Conservation (phyloP, 2,329 filamentous ascomycete species). For the Colletotrichum sp. region DNA sequence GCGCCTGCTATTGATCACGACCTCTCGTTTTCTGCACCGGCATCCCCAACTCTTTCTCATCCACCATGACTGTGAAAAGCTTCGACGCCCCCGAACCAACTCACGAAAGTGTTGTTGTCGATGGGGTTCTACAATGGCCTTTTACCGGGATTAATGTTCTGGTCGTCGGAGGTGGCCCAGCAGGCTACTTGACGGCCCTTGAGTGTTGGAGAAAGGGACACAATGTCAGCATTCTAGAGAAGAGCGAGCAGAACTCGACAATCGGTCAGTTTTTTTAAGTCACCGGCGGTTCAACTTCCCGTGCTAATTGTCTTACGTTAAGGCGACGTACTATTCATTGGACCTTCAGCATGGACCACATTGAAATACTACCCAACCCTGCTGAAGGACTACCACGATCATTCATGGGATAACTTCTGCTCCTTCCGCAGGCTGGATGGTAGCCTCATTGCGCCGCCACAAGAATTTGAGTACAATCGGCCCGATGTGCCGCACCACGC, state of each 20-base stretch:
- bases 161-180: neutral
- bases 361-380: neutral
- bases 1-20: neutral
- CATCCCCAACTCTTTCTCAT: neutral
- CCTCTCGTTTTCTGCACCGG: neutral
- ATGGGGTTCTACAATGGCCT: neutral
- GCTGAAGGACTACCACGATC: neutral
- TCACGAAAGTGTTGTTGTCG: neutral
- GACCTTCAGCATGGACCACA: neutral
- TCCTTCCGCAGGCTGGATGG: neutral
- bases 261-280: neutral
- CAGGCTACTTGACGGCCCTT: neutral
- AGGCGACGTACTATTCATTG: neutral
- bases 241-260: neutral
- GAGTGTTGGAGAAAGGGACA: slow-evolving; percentile 5
- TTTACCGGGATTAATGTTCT: neutral
- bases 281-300: rapidly evolving
- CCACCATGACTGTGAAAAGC: neutral
- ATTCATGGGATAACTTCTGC: neutral
- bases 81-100: neutral
- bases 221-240: neutral
- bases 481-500: neutral
- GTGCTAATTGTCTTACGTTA: neutral
- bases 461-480: neutral
- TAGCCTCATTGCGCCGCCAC: neutral